A percentile compares a stretch with the other conserved stretches of the same genome.
Evolutionary conservation across 2,329 filamentous ascomycete genomes (phyloP).

Genomic region (Aspergillus uvarum): DNA sequence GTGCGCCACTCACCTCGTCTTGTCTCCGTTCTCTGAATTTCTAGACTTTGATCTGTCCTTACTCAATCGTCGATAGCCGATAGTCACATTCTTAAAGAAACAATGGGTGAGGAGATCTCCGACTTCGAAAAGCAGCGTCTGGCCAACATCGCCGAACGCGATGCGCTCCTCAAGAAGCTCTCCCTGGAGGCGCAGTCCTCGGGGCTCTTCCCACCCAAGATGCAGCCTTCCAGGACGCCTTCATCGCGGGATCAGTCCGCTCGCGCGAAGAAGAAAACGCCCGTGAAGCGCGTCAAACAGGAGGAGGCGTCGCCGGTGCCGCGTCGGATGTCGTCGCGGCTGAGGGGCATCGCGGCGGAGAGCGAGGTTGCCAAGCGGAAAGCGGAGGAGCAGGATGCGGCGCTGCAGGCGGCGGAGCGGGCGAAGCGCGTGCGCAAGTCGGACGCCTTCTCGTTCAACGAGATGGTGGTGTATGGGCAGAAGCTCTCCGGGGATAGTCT

Average conservation of each 20-base stretch:
- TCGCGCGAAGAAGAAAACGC: constrained; percentile 49
- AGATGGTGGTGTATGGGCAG: constrained; percentile 77
- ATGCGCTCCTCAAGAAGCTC: constrained; percentile 76
- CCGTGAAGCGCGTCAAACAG: constrained; percentile 60
- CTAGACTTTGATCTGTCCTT: neutral
- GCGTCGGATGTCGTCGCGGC: constrained; percentile 60
- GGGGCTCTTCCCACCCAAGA: constrained; percentile 60
- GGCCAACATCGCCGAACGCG: constrained; percentile 84
- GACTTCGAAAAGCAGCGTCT: constrained; percentile 83
- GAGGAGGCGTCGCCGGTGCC: constrained; percentile 57
- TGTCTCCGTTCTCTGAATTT: neutral
- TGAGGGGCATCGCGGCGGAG: constrained; percentile 64
- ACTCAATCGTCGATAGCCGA: neutral
- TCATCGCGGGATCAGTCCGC: constrained; percentile 44
- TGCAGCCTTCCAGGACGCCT: constrained; percentile 44
- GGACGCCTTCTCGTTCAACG: constrained; percentile 68
- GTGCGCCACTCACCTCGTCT: neutral
- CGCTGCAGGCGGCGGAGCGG: constrained; percentile 56
- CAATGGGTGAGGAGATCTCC: constrained; percentile 58
- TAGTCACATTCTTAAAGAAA: neutral
- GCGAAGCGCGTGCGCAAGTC: constrained; percentile 65
- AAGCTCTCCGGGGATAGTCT: constrained; percentile 68
- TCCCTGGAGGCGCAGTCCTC: constrained; percentile 66
- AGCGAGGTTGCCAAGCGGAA: constrained; percentile 69
- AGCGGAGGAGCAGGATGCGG: constrained; percentile 63